Percentiles rank a stretch among this genome's conserved stretches.
phyloP scores from a whole-genome alignment of 2,329 filamentous ascomycete species.

The Neofusicoccum ribis region DNA sequence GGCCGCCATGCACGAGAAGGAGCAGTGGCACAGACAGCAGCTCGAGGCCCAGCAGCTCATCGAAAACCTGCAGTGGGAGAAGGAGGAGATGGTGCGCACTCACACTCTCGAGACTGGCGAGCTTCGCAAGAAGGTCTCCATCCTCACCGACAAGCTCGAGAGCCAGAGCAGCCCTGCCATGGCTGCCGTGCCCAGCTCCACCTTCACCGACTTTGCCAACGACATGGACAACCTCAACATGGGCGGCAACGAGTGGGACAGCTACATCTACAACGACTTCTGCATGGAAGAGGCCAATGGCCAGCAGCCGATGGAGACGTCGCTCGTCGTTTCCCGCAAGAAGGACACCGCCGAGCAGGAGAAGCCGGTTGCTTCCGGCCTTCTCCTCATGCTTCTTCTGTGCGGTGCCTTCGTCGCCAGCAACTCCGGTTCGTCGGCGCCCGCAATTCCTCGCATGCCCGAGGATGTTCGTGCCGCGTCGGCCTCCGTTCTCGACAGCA shows the following conservation, averaged over 20 bases:
- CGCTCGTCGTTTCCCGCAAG: constrained; percentile 44
- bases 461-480: constrained; percentile 79
- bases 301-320: constrained; percentile 37
- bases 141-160: constrained; percentile 75
- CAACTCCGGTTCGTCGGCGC: constrained; percentile 69
- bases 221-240: constrained; percentile 84
- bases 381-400: constrained; percentile 93
- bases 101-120: constrained; percentile 90
- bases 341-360: constrained; percentile 44
- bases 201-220: constrained; percentile 70
- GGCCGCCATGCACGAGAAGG: constrained; percentile 52
- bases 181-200: constrained; percentile 56
- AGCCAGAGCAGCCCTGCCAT: constrained; percentile 49
- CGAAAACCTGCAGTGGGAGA: constrained; percentile 76
- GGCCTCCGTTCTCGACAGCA: constrained; percentile 73
- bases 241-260: constrained; percentile 75
- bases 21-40: constrained; percentile 71
- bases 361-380: constrained; percentile 70
- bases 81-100: constrained; percentile 83
- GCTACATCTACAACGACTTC: constrained; percentile 75
- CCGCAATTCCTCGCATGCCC: constrained; percentile 73
- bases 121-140: constrained; percentile 86
- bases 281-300: constrained; percentile 56
- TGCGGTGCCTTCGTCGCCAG: constrained; percentile 96
- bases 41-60: constrained; percentile 74